Percentiles rank a stretch among this genome's conserved stretches.
phyloP scores from a whole-genome alignment of 352 stramenopile genomes.

The Plasmopara muralis region DNA sequence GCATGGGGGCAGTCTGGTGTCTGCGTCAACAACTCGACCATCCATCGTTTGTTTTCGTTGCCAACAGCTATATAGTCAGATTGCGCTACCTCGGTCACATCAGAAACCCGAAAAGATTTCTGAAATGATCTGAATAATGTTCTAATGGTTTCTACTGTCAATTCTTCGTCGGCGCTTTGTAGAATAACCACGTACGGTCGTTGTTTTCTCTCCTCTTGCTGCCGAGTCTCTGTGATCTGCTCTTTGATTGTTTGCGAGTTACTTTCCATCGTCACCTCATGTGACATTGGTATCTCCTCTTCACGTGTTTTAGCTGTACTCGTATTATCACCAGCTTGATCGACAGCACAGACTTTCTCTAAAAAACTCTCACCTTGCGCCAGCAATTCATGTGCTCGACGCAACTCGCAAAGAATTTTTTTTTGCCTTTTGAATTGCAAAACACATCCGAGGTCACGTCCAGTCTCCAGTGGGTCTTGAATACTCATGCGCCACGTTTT shows the following conservation, averaged over 20 bases:
- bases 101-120: constrained; percentile 30
- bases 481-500: constrained; percentile 83
- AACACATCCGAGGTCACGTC: constrained; percentile 75
- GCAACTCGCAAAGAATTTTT: constrained; percentile 55
- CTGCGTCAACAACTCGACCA: constrained; percentile 29
- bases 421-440: constrained; percentile 61
- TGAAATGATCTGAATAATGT: constrained; percentile 31
- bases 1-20: constrained; percentile 25
- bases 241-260: not conserved
- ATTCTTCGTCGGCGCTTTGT: constrained; percentile 28
- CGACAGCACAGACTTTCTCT: constrained; percentile 25
- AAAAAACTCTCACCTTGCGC: constrained; percentile 43
- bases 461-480: constrained; percentile 73
- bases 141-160: constrained; percentile 28
- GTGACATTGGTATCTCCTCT: constrained; percentile 1
- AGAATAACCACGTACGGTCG: constrained; percentile 30
- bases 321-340: constrained; percentile 8
- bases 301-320: constrained; percentile 10
- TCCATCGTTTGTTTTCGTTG: constrained; percentile 24
- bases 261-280: constrained; percentile 8
- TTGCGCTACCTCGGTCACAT: constrained; percentile 17
- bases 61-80: not conserved
- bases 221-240: constrained; percentile 7
- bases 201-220: constrained; percentile 18
- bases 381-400: constrained; percentile 49